Evolutionary conservation across 768 basidiomycete genomes (phyloP), one percentile per base, ranked within the genome.

Genomic region (Tricholoma sp.): DNA sequence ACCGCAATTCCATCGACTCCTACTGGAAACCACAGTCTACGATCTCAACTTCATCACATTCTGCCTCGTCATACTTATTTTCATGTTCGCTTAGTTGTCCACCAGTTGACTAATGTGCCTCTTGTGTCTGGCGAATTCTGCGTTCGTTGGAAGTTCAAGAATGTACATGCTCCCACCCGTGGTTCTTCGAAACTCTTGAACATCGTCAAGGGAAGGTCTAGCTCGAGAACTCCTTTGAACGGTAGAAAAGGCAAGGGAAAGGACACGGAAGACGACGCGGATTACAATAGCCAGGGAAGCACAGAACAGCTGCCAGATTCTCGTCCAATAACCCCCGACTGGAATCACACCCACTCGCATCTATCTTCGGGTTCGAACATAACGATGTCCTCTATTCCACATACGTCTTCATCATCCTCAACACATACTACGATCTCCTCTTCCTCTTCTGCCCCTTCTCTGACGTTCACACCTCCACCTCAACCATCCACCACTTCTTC

Each of bases 61-160:
- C 72, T 88, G 7, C 84, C 86, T 10, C 75, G 78, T 37, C 85
- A 89, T 63, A 81, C 87, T 3, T 76, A 80, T 51, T 90, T 91
- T 70, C 79, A 81, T 53, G 80, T 83, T 29, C 74, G 75, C 10
- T 64, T 91, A 41, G 72, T 74, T 17, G 75, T 90, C 37, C 85
- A 89, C 70, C 81, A 89, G 61, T 77, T 91, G 17, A 76, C 80
- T 17, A 86, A 82, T 60, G 84, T 91, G 0, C 89, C 89, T 0
- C 80, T 89, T 56, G 81, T 89, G 32, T 72, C 74, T 41, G 89
- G 89, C 59, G 80, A 88, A 64, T 89, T 90, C 64, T 82, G 76
- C 18, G 79, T 86, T 4, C 74, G 78, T 17, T 90, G 89, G 88
- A 85, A 82, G 68, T 81, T 90, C 70, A 87, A 83, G 74, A 77